Evolutionary conservation across 208 protist species (phyloP).

Genomic region (Leishmania turanica): DNA sequence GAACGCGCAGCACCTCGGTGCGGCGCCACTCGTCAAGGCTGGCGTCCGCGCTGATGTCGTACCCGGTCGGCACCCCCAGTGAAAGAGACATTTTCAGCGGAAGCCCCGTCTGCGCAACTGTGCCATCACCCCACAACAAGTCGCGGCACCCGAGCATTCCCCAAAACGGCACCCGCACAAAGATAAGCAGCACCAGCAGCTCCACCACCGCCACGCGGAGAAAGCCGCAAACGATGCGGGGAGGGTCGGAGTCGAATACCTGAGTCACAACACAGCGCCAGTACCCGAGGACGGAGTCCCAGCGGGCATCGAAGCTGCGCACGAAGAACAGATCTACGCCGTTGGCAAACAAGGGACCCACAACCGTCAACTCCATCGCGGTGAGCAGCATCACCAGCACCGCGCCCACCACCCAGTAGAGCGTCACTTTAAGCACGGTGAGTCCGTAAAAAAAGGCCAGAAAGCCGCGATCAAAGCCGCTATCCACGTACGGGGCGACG

Average conservation of each 20-base stretch:
- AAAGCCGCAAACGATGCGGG: constrained; percentile 51
- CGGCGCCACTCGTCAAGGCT: constrained; percentile 24
- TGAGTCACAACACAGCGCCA: constrained; percentile 68
- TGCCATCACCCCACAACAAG: constrained; percentile 24
- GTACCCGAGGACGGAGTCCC: constrained; percentile 48
- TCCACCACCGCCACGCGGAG: constrained; percentile 49
- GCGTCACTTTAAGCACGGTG: constrained; percentile 39
- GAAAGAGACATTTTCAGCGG: constrained; percentile 21
- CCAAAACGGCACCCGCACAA: constrained; percentile 50
- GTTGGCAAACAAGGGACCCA: constrained; percentile 70
- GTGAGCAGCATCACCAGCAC: constrained; percentile 53
- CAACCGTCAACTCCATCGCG: constrained; percentile 50
- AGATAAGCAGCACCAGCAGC: constrained; percentile 50
- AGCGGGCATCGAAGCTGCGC: constrained; percentile 61
- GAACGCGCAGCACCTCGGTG: constrained; percentile 14
- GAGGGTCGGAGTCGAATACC: constrained; percentile 62
- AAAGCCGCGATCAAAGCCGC: constrained; percentile 35
- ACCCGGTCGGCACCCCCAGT: background rate
- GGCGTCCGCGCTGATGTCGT: constrained; percentile 5
- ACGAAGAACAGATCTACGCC: constrained; percentile 85
- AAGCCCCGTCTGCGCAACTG: background rate
- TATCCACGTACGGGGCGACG: constrained; percentile 54
- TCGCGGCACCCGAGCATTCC: constrained; percentile 33
- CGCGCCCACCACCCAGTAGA: constrained; percentile 68
- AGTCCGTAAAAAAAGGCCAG: constrained; percentile 34